Base-by-base conservation (phyloP, 192 early-diverging fungal genomes). In the Coemansia pectinata region DNA sequence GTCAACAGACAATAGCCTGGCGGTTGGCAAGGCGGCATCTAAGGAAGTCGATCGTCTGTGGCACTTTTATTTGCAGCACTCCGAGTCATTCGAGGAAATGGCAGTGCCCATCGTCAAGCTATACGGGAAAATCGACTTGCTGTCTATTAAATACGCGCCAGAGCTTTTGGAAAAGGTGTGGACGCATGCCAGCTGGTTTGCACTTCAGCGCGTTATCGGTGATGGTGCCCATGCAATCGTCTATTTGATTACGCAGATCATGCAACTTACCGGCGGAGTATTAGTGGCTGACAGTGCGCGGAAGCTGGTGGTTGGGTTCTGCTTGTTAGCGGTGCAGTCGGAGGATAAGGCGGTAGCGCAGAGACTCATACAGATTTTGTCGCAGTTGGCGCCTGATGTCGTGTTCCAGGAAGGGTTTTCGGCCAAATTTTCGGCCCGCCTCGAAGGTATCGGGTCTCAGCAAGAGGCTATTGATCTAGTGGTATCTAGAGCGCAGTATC, bases 171-270 rank as follows among this genome's bases (percentile, higher is more conserved):
- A 40, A 0, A 67, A 71, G 14, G 61, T 84, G 12, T 84, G 81
- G 81, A 67, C 76, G 14, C 81, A 84, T 48, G 53, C 81, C 29
- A 76, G 77, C 57, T 84, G 81, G 81, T 84, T 84, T 65, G 73
- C 81, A 4, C 61, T 79, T 23, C 66, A 76, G 40, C 66, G 77
- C 29, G 36, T 73, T 15, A 55, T 64, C 25, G 65, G 67, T 61
- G 60, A 53, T 38, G 60, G 72, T 3, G 48, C 65, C 11, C 47
- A 40, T 5, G 70, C 81, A 8, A 62, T 83, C 8, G 76, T 83
- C 1, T 47, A 58, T 31, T 44, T 83, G 72, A 41, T 59, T 10
- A 39, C 72, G 19, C 76, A 64, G 69, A 53, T 77, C 31, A 72
- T 72, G 3, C 60, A 62, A 2, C n/a, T 83, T 41, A 4, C 48